Percentiles rank a stretch among this genome's conserved stretches.
phyloP scores from a whole-genome alignment of 192 early-diverging fungal species.

The Chytriomyces sp. region DNA sequence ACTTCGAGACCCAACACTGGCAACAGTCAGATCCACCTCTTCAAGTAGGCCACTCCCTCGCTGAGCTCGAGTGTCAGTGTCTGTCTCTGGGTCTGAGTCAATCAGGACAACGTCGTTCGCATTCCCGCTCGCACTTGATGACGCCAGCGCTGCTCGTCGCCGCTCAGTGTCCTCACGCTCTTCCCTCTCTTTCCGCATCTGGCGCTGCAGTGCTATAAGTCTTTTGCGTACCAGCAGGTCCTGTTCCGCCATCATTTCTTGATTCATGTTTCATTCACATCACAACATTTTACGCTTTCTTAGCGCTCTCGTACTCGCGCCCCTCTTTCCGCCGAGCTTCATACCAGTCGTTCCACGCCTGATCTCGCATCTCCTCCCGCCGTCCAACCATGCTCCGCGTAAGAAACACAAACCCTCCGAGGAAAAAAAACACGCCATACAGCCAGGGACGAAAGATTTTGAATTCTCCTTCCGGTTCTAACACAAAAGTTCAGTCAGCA shows the following conservation, averaged over 20 bases:
- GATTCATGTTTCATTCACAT: background rate
- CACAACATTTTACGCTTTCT: background rate
- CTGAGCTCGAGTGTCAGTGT: background rate
- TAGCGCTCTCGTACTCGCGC: background rate
- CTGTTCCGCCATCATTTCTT: background rate
- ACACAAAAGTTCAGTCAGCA: no score
- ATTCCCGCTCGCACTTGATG: background rate
- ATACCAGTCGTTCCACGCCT: conserved; percentile 17
- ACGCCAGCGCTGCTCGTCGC: background rate
- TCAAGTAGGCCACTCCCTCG: no score
- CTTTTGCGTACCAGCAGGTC: background rate
- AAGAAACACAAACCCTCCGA: background rate
- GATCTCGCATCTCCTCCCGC: background rate
- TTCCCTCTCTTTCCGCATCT: background rate
- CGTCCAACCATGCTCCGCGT: background rate
- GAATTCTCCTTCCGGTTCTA: conserved; percentile 11
- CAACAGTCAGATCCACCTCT: no score
- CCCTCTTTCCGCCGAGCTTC: background rate
- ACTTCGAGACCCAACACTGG: no score
- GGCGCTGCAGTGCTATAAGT: background rate
- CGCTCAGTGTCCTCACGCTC: background rate
- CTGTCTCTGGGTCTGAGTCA: background rate
- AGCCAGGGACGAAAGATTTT: conserved; percentile 19
- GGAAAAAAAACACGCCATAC: background rate
- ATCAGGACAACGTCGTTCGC: background rate